Percentiles rank a stretch among this genome's conserved stretches.
Conservation (phyloP, 2,329 filamentous ascomycete genomes). For the Fusarium scirpi region DNA sequence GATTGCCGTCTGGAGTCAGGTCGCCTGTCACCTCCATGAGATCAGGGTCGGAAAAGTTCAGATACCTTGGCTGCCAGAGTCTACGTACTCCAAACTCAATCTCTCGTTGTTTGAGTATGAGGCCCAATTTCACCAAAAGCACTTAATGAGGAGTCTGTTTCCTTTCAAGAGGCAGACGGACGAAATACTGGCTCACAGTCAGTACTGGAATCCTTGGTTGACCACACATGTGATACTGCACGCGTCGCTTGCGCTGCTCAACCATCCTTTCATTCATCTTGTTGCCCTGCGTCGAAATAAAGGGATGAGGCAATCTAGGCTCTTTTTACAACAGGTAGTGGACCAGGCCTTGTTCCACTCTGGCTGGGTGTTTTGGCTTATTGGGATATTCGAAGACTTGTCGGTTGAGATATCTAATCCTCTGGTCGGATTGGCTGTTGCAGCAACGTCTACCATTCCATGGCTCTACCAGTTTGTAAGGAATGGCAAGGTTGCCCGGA, state of each 20-base stretch:
- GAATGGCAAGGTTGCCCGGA: conserved; percentile 3
- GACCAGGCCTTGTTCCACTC: conserved; percentile 16
- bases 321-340: conserved; percentile 17
- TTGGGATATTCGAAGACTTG: conserved; percentile 19
- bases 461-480: conserved; percentile 18
- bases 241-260: conserved; percentile 13
- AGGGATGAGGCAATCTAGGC: conserved; percentile 2
- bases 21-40: conserved; percentile 6
- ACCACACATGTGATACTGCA: conserved; percentile 14
- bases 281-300: conserved; percentile 8
- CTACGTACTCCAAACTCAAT: conserved; percentile 13
- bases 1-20: conserved; percentile 2
- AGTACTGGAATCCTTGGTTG: conserved; percentile 22
- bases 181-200: not conserved
- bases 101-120: conserved; percentile 18
- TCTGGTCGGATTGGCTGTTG: conserved; percentile 3
- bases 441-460: conserved; percentile 16
- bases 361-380: conserved; percentile 21
- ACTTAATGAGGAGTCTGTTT: conserved; percentile 15
- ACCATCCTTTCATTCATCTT: conserved; percentile 15
- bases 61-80: conserved; percentile 17
- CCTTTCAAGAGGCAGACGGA: not conserved
- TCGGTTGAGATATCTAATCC: conserved; percentile 1
- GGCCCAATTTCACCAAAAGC: conserved; percentile 13
- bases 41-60: conserved; percentile 2